A percentile compares a stretch with the other conserved stretches of the same genome.
Evolutionary conservation across 2,329 filamentous ascomycete species (phyloP).

Genomic region (Neodidymelliopsis sp.): DNA sequence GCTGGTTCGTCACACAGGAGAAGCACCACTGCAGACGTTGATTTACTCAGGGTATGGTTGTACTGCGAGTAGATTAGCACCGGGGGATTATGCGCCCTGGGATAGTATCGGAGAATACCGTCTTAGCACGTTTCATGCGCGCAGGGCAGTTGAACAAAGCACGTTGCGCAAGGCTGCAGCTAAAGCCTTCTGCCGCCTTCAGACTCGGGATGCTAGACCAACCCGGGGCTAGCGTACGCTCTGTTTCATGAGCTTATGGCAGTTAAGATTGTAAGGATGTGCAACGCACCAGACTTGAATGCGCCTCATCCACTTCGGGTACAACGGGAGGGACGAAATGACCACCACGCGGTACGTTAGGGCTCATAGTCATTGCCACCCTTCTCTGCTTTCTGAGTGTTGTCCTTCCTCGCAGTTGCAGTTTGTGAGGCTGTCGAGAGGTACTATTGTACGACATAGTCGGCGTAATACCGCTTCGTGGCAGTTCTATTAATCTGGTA

Average conservation of each 20-base stretch:
- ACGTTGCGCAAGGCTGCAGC: conserved; percentile 14
- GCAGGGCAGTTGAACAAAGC: conserved; percentile 6
- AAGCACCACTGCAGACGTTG: background rate
- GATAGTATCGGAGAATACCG: conserved; percentile 13
- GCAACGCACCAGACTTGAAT: conserved; percentile 1
- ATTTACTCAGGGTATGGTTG: conserved; percentile 8
- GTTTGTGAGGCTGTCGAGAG: too few relatives aligned
- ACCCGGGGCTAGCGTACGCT: background rate
- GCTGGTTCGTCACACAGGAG: conserved; percentile 3
- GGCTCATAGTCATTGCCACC: too few relatives aligned
- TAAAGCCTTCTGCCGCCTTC: conserved; percentile 7
- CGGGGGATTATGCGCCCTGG: conserved; percentile 8
- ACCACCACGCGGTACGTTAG: too few relatives aligned
- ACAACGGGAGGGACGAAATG: background rate
- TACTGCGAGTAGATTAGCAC: conserved; percentile 13
- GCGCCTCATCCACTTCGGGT: conserved; percentile 7
- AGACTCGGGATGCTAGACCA: background rate
- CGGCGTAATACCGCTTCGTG: too few relatives aligned
- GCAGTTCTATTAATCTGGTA: too few relatives aligned
- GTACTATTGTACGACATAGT: too few relatives aligned
- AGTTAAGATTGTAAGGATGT: conserved; percentile 14
- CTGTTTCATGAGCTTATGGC: conserved; percentile 10
- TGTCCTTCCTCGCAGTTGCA: too few relatives aligned
- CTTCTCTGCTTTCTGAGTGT: too few relatives aligned
- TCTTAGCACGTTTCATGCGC: conserved; percentile 13